A percentile compares a stretch with the other conserved stretches of the same genome.
These are phyloP conservation scores for Ophiosphaerella narmari DNA, from an alignment of 2,329 filamentous ascomycete genomes.

Conservation along the genomic window DNA sequence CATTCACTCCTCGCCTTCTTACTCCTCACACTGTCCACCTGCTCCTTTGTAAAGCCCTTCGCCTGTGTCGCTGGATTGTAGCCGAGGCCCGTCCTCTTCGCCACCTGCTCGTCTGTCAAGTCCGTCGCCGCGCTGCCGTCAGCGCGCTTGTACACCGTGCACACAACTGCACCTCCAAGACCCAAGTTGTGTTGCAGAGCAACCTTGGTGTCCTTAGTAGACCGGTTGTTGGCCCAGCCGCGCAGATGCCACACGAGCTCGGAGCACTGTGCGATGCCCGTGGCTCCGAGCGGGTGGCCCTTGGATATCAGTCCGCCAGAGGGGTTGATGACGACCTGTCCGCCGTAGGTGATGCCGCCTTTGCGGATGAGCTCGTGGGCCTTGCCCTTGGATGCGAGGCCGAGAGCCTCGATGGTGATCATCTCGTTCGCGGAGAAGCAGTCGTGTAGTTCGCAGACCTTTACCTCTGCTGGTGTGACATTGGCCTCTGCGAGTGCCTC, in stretches of 20 bases:
- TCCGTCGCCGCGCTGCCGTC: constrained; percentile 70
- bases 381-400: constrained; percentile 75
- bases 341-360: constrained; percentile 91
- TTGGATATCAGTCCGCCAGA: constrained; percentile 95
- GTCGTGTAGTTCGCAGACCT: constrained; percentile 92
- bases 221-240: constrained; percentile 92
- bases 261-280: constrained; percentile 92
- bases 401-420: constrained; percentile 84
- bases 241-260: constrained; percentile 95
- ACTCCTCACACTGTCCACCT: constrained; percentile 70
- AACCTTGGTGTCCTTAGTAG: constrained; percentile 68
- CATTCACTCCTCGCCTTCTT: constrained; percentile 70
- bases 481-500: constrained; percentile 76
- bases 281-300: constrained; percentile 91
- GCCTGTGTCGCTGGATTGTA: constrained; percentile 93
- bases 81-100: constrained; percentile 69
- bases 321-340: constrained; percentile 83
- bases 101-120: constrained; percentile 68
- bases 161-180: constrained; percentile 86
- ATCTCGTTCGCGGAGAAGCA: constrained; percentile 97
- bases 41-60: constrained; percentile 80
- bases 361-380: constrained; percentile 87
- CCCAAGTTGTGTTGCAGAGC: constrained; percentile 93
- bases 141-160: constrained; percentile 84
- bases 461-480: constrained; percentile 67